These are phyloP conservation scores for Yamadazyma diospyri DNA, from an alignment of 1,139 yeast species.

Conservation along the genomic window DNA sequence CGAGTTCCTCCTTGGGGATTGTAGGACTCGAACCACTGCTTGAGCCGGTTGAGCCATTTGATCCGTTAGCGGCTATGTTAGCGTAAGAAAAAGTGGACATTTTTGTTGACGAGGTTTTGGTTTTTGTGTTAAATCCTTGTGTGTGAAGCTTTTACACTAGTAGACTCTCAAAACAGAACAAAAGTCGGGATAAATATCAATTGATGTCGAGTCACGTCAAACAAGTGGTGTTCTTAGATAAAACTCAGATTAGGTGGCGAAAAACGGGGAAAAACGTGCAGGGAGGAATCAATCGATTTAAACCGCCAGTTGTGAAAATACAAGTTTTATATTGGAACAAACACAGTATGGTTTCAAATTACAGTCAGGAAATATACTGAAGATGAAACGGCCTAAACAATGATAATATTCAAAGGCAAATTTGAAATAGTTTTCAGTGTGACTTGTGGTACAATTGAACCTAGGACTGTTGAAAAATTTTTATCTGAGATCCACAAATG, in stretches of 20 bases:
- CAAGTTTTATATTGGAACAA: too few relatives aligned
- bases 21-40: constrained; percentile 6
- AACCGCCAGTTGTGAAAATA: too few relatives aligned
- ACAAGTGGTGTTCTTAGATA: neutral
- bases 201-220: too few relatives aligned
- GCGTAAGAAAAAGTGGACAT: constrained; percentile 27
- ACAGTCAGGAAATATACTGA: too few relatives aligned
- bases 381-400: neutral
- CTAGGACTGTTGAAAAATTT: constrained; percentile 3
- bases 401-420: too few relatives aligned
- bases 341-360: too few relatives aligned
- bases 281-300: neutral
- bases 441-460: constrained; percentile 1
- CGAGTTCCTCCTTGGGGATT: constrained; percentile 4
- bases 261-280: neutral
- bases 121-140: neutral
- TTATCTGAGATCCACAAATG: constrained; percentile 4
- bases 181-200: neutral
- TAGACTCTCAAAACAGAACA: neutral
- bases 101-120: neutral
- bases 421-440: too few relatives aligned
- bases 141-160: neutral
- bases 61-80: constrained; percentile 35
- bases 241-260: neutral
- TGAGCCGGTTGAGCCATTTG: constrained; percentile 16